Evolutionary conservation across 2,329 filamentous ascomycete genomes (phyloP).

Genomic region (Aureobasidium sp.): DNA sequence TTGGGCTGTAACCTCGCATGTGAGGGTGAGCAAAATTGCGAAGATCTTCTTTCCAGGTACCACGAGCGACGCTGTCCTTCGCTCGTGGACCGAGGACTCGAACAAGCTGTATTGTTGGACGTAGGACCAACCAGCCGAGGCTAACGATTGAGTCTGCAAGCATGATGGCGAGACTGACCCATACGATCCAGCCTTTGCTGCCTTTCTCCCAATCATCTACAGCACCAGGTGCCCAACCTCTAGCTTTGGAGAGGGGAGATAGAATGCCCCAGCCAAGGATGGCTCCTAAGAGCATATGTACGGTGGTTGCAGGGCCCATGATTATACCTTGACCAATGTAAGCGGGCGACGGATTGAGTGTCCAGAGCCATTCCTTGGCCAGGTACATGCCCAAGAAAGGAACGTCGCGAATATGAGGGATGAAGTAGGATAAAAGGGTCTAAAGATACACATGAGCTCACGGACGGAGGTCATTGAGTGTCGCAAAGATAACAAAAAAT

Average conservation of each 20-base stretch:
- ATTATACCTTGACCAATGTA: conserved; percentile 98
- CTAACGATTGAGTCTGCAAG: conserved; percentile 86
- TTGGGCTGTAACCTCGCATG: conserved; percentile 34
- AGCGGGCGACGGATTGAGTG: conserved; percentile 90
- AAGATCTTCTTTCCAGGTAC: conserved; percentile 26
- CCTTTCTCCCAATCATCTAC: conserved; percentile 86
- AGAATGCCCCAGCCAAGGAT: conserved; percentile 84
- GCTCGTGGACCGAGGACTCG: conserved; percentile 32
- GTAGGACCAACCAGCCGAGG: conserved; percentile 67
- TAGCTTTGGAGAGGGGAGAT: conserved; percentile 77
- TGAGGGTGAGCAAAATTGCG: conserved; percentile 27
- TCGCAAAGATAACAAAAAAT: not conserved
- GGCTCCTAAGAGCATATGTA: conserved; percentile 91
- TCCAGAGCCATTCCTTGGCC: conserved; percentile 84
- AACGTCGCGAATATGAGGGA: conserved; percentile 76
- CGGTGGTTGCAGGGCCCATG: conserved; percentile 91
- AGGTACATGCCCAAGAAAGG: conserved; percentile 74
- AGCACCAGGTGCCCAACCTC: conserved; percentile 81
- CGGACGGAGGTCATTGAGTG: not conserved
- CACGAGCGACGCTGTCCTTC: conserved; percentile 21
- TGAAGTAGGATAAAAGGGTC: conserved; percentile 82
- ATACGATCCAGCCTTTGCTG: conserved; percentile 98
- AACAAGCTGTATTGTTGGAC: conserved; percentile 50
- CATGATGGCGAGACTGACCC: conserved; percentile 95
- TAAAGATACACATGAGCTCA: conserved; percentile 34